Evolutionary conservation across 116 monocot genomes (phyloP), one percentile per base, ranked within the genome.

Genomic region (Papilionanthe hybrid): DNA sequence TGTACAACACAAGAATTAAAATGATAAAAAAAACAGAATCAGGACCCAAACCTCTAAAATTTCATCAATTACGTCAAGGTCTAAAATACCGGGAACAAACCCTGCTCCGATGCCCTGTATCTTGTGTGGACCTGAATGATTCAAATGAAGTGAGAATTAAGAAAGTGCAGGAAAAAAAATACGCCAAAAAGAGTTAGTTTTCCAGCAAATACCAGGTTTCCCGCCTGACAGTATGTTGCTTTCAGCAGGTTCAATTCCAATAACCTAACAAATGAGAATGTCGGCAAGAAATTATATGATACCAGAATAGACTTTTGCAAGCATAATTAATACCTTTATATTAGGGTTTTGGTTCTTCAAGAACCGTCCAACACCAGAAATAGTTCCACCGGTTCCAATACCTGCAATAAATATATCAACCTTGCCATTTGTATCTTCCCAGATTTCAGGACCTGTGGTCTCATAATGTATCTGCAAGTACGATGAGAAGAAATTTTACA

Each of bases 71-170:
- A 97, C 81, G 55, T 94, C 90, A 81, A 78, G 78, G 42, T 97
- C 91, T 75, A 97, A 87, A 82, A 91, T 97, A 41, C 88, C 85
- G 77, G 97, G 97, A 68, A 97, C 90, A 85, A 97, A 94, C 44
- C 97, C 94, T 42, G 94, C 97, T 15, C 97, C 97, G 80, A 97
- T 91, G 67, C 97, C 97, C 82, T 94, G 97, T 87, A 97, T 97
- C 92, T 97, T 97, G 86, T 97, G 94, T 47, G 97, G 94, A 80
- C 97, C 97, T 97, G 80, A 72, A 91, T 9, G 76, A 78, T 81
- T 22, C 78, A 37, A 63, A 25, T 9, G 30, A 29, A 23, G 20
- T 45, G 28, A 41, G 55, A 22, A 43, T 53, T 18, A 15, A 74
- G 57, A 78, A 47, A 18, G 76, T 28, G 18, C 55, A 43, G 10